A percentile compares a stretch with the other conserved stretches of the same genome.
Evolutionary conservation across 257 asterid species (phyloP).

Genomic region (Cordia subcordata): DNA sequence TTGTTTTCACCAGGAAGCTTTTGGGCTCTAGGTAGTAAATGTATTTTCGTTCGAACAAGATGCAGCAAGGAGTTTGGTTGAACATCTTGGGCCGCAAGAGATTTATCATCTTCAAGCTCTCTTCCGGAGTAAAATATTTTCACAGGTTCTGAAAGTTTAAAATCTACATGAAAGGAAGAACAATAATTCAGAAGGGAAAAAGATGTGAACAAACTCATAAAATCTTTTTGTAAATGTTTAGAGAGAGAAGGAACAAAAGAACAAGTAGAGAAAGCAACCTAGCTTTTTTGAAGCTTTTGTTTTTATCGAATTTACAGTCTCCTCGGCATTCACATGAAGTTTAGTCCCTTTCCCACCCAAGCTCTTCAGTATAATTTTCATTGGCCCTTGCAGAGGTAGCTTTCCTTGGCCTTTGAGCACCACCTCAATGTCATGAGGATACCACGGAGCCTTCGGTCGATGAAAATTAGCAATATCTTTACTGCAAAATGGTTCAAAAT

Average conservation of each 20-base stretch:
- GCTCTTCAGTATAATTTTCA: slow-evolving; percentile 94
- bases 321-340: slow-evolving; percentile 90
- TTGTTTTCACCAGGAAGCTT: slow-evolving; percentile 95
- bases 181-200: not conserved
- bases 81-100: slow-evolving; percentile 77
- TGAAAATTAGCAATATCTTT: slow-evolving; percentile 96
- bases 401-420: slow-evolving; percentile 68
- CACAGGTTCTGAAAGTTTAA: slow-evolving; percentile 87
- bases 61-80: slow-evolving; percentile 86
- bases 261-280: slow-evolving; percentile 38
- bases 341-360: slow-evolving; percentile 98
- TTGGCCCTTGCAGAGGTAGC: slow-evolving; percentile 68
- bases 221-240: slow-evolving; percentile 7
- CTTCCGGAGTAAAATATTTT: slow-evolving; percentile 72
- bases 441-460: slow-evolving; percentile 95
- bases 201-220: not conserved
- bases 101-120: slow-evolving; percentile 83
- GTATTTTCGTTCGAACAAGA: slow-evolving; percentile 88
- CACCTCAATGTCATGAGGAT: slow-evolving; percentile 98
- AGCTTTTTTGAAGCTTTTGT: slow-evolving; percentile 94
- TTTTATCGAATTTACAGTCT: slow-evolving; percentile 72
- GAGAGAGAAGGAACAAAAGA: slow-evolving; percentile 6
- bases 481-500: slow-evolving; percentile 47
- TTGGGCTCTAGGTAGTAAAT: slow-evolving; percentile 85
- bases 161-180: slow-evolving; percentile 49